phyloP scores from a whole-genome alignment of 2,329 filamentous ascomycete species.

The Pestalotiopsis sp. region DNA sequence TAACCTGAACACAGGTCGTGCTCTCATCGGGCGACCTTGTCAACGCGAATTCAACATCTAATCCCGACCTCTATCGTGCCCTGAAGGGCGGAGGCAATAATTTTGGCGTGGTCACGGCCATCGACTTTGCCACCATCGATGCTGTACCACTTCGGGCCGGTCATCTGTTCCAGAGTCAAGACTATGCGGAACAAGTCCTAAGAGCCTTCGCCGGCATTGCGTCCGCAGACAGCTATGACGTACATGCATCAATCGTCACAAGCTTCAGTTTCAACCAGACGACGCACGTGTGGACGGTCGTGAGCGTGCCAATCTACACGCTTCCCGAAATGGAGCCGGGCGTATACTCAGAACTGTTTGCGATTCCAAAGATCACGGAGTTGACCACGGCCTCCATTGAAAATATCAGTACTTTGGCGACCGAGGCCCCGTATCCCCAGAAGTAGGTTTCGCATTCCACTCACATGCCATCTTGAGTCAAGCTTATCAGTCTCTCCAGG shows the following conservation, averaged over 20 bases:
- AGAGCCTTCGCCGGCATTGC: slow-evolving; percentile 18
- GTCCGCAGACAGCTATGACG: slow-evolving; percentile 16
- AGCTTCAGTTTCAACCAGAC: slow-evolving; percentile 15
- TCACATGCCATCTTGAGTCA: not conserved
- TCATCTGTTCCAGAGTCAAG: slow-evolving; percentile 14
- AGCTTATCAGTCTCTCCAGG: not conserved
- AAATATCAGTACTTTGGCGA: slow-evolving; percentile 15
- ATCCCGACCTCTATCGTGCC: slow-evolving; percentile 14
- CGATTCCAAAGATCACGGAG: slow-evolving; percentile 17
- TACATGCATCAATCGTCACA: slow-evolving; percentile 17
- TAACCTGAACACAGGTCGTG: slow-evolving; percentile 9
- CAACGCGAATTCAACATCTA: slow-evolving; percentile 11
- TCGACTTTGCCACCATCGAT: slow-evolving; percentile 17
- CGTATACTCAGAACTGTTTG: slow-evolving; percentile 14
- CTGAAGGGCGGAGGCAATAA: slow-evolving; percentile 16
- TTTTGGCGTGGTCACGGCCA: slow-evolving; percentile 18
- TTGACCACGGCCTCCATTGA: slow-evolving; percentile 11
- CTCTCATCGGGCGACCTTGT: slow-evolving; percentile 11
- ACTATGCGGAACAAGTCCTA: slow-evolving; percentile 14
- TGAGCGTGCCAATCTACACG: slow-evolving; percentile 19
- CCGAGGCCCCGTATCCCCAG: slow-evolving; percentile 14
- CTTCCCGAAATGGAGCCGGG: slow-evolving; percentile 12
- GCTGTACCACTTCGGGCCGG: slow-evolving; percentile 16
- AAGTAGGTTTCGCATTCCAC: slow-evolving; percentile 11
- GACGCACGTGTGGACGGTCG: slow-evolving; percentile 11